These are phyloP conservation scores for Geosmithia flava DNA, from an alignment of 2,329 filamentous ascomycete species.

Conservation along the genomic window DNA sequence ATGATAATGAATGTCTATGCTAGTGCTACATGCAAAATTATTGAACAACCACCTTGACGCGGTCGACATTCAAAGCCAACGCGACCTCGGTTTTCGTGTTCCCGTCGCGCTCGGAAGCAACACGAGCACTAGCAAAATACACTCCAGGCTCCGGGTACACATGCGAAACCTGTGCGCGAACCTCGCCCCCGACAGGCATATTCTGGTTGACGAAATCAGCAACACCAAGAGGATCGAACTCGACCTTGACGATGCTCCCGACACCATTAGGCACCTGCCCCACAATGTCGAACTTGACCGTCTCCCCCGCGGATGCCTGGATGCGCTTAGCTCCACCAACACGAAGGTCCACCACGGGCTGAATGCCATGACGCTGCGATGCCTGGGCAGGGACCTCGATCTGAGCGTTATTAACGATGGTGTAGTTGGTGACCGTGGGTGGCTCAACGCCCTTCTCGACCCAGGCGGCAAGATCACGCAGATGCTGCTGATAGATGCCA, in stretches of 20 bases:
- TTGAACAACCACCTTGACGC: constrained; percentile 4
- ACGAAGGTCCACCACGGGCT: constrained; percentile 6
- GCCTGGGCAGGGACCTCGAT: constrained; percentile 4
- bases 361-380: constrained; percentile 7
- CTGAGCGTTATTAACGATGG: constrained; percentile 4
- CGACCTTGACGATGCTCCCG: constrained; percentile 6
- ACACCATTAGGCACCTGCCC: constrained; percentile 2
- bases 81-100: constrained; percentile 1
- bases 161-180: background rate
- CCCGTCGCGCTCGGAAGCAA: constrained; percentile 4
- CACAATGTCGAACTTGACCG: constrained; percentile 1
- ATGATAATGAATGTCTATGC: too few relatives aligned
- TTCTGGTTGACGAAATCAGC: constrained; percentile 4
- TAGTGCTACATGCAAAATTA: too few relatives aligned
- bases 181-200: background rate
- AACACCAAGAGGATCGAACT: constrained; percentile 6
- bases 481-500: constrained; percentile 7
- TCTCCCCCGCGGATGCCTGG: background rate
- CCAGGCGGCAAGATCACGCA: constrained; percentile 9
- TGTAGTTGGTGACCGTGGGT: constrained; percentile 4
- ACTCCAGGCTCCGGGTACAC: constrained; percentile 3
- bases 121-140: constrained; percentile 4
- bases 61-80: constrained; percentile 2
- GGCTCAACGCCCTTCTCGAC: constrained; percentile 6
- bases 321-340: background rate